These are phyloP conservation scores for Euphrasia arctica DNA, from an alignment of 305 asterid species.

Conservation along the genomic window DNA sequence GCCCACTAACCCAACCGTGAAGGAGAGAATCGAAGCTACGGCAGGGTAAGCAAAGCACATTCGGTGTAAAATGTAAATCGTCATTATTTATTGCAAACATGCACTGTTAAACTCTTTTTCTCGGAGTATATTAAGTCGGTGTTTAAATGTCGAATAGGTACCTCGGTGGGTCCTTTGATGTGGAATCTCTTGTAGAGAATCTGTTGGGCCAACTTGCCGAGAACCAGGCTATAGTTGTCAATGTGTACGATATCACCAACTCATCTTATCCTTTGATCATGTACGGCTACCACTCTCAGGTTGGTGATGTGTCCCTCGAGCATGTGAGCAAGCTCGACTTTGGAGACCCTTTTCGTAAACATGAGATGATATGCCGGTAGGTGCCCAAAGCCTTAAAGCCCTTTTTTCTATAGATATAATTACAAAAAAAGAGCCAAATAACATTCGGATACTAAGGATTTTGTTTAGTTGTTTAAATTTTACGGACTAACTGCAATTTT, in stretches of 20 bases:
- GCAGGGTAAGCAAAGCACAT: slow-evolving; percentile 58
- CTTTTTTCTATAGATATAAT: not conserved
- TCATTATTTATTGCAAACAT: not conserved
- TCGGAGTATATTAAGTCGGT: not conserved
- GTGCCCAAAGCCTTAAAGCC: slow-evolving; percentile 24
- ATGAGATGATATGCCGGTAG: slow-evolving; percentile 90
- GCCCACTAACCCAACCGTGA: slow-evolving; percentile 54
- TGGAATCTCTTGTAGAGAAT: slow-evolving; percentile 90
- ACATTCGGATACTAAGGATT: too few species aligned
- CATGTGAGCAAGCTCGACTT: slow-evolving; percentile 78
- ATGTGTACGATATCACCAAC: slow-evolving; percentile 81
- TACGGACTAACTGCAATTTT: too few species aligned
- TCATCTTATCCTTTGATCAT: slow-evolving; percentile 69
- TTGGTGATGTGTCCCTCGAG: slow-evolving; percentile 57
- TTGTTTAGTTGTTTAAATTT: too few species aligned
- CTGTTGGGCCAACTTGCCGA: slow-evolving; percentile 91
- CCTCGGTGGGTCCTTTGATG: slow-evolving; percentile 94
- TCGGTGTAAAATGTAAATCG: not conserved
- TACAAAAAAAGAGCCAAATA: too few species aligned
- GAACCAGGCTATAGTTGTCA: slow-evolving; percentile 72
- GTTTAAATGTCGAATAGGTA: slow-evolving; percentile 42
- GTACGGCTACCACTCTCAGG: slow-evolving; percentile 65
- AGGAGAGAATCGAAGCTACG: slow-evolving; percentile 69
- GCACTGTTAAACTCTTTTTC: not conserved
- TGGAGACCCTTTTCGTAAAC: slow-evolving; percentile 90